Evolutionary conservation across 2,329 filamentous ascomycete species (phyloP).

Genomic region (Emmonsiellopsis sp.): DNA sequence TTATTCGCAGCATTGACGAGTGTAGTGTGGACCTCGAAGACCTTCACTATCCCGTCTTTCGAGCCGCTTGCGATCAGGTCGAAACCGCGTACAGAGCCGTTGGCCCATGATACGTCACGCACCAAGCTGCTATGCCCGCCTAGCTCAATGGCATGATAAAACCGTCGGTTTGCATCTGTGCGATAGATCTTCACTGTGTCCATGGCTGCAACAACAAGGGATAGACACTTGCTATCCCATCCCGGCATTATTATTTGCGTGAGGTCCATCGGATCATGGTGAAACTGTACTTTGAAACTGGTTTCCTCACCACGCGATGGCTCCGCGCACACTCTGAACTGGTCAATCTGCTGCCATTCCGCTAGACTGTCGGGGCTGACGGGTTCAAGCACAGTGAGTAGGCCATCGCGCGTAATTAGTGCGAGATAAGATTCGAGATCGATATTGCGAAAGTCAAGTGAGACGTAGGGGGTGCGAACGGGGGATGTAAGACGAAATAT

Average conservation of each 20-base stretch:
- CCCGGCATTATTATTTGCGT: slow-evolving; percentile 70
- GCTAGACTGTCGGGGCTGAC: slow-evolving; percentile 71
- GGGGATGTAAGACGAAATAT: slow-evolving; percentile 53
- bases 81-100: slow-evolving; percentile 79
- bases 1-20: slow-evolving; percentile 19
- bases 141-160: slow-evolving; percentile 75
- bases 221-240: slow-evolving; percentile 68
- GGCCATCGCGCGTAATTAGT: slow-evolving; percentile 72
- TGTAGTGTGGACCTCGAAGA: slow-evolving; percentile 58
- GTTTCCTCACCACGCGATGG: slow-evolving; percentile 76
- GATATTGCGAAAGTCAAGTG: slow-evolving; percentile 77
- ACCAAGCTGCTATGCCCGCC: slow-evolving; percentile 66
- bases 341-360: slow-evolving; percentile 66
- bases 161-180: slow-evolving; percentile 62
- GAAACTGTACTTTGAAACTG: slow-evolving; percentile 76
- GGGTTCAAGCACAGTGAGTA: slow-evolving; percentile 73
- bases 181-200: slow-evolving; percentile 74
- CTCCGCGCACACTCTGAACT: slow-evolving; percentile 61
- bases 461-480: slow-evolving; percentile 61
- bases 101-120: slow-evolving; percentile 83
- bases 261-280: slow-evolving; percentile 66
- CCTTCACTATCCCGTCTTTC: slow-evolving; percentile 79
- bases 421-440: slow-evolving; percentile 78
- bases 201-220: slow-evolving; percentile 79
- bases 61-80: slow-evolving; percentile 87